Conservation (phyloP, 306 rosid genomes). For the Arachis hypogaea region DNA sequence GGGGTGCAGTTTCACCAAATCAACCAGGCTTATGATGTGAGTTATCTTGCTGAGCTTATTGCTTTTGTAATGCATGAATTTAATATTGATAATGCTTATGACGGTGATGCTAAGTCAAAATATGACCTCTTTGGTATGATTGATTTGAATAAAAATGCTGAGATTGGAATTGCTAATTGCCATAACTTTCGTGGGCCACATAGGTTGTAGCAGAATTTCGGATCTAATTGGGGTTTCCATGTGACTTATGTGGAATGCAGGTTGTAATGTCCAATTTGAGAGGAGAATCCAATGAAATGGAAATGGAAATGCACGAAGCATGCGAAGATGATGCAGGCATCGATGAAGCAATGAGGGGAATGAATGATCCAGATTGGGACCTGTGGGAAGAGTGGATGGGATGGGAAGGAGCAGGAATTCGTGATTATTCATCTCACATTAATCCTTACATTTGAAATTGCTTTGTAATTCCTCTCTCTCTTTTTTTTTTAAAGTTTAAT, state of each 20-base stretch:
- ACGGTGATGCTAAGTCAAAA: background rate
- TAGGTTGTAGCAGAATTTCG: background rate
- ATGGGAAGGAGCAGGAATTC: slow-evolving; percentile 89
- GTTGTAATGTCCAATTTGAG: slow-evolving; percentile 66
- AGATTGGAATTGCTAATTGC: background rate
- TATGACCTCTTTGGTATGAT: background rate
- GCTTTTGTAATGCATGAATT: background rate
- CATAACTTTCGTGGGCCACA: background rate
- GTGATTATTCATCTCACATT: slow-evolving; percentile 77
- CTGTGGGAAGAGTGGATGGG: slow-evolving; percentile 96
- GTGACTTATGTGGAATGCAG: slow-evolving; percentile 39
- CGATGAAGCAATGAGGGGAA: slow-evolving; percentile 58
- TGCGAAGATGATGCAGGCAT: slow-evolving; percentile 38
- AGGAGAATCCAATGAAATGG: slow-evolving; percentile 40
- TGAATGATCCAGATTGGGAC: slow-evolving; percentile 65
- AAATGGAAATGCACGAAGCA: slow-evolving; percentile 34
- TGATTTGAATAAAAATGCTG: background rate
- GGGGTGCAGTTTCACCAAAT: slow-evolving; percentile 75
- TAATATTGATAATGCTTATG: background rate
- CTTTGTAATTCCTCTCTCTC: background rate
- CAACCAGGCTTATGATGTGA: slow-evolving; percentile 81
- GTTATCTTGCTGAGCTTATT: slow-evolving; percentile 5
- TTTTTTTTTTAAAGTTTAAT: too few relatives aligned
- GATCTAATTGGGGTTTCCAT: slow-evolving; percentile 8
- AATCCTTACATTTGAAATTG: slow-evolving; percentile 62